Percentiles rank a stretch among this genome's conserved stretches.
phyloP scores from a whole-genome alignment of 306 rosid species.

The Prosopis cineraria region DNA sequence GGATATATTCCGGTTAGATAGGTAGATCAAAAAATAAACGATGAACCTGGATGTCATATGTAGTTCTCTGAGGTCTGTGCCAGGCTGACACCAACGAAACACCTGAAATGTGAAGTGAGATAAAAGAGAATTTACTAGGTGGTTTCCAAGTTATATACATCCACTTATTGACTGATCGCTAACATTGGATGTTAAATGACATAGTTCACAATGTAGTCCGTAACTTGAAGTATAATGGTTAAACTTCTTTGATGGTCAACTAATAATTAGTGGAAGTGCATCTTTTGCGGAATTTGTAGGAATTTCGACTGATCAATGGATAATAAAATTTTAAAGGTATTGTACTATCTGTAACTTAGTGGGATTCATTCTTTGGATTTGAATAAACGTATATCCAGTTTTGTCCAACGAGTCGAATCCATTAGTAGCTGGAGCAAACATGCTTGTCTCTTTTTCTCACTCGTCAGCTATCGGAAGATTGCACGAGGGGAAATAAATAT shows the following conservation, averaged over 20 bases:
- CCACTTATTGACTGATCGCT: background rate
- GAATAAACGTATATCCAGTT: background rate
- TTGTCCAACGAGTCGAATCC: conserved; percentile 3
- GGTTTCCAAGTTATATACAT: background rate
- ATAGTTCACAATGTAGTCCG: background rate
- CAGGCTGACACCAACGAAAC: too few species aligned
- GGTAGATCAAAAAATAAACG: too few species aligned
- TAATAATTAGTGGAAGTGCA: background rate
- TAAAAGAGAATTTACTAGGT: background rate
- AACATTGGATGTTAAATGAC: background rate
- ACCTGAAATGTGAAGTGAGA: background rate
- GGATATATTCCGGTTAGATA: too few species aligned
- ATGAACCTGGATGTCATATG: background rate
- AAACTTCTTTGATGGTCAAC: background rate
- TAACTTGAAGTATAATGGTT: background rate
- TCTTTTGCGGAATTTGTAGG: background rate
- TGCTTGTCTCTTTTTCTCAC: background rate
- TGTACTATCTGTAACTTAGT: background rate
- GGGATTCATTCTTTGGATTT: background rate
- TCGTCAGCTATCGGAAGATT: background rate
- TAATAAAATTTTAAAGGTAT: background rate
- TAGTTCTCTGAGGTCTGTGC: background rate
- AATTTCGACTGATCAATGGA: background rate
- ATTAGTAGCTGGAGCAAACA: conserved; percentile 3
- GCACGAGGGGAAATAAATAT: background rate